Base-by-base conservation (phyloP, 2,329 filamentous ascomycete species). In the Bipolaris zeicola region DNA sequence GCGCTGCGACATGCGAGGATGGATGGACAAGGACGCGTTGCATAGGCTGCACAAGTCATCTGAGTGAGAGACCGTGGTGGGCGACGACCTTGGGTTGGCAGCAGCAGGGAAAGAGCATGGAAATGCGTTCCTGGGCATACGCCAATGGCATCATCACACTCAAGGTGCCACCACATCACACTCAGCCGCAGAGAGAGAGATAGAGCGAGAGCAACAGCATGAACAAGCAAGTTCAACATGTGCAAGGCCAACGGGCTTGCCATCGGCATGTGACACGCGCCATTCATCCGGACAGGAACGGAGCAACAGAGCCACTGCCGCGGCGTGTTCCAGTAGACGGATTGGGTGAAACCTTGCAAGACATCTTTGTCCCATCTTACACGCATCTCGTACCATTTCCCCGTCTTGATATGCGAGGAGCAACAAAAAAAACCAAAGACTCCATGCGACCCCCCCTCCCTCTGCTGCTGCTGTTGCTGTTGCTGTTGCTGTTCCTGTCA, bases 401-500 rank as follows among this genome's bases (percentile, higher is more conserved):
- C 26, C 26, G 31, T 38, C 37, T 37, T 16, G 36, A 38, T 39
- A 54, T 28, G 7, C 26, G 26, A 28, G 26, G 26, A 28, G 26
- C 26, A 10, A 28, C 8, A 28, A 28, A 10, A 28, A 26, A 28
- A 28, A 43, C 33, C 39, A 46, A 46, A 18, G 20, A 57, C 33
- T 49, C 43, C 52, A 50, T 24, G 22, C 6, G 1, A 2, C 41
- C 38, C 2, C 7, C 2, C 26, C 26, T 10, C 26, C 26, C 26
- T 28, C 8, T 28, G 6, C 24, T 24, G 24, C 26, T 26, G 16
- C 8, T 28, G 8, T 3, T 28, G 26, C 26, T 28, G 8, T 3
- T 28, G 26, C 26, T 28, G 26, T 10, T 10, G 26, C 38, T 50
- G 62, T 62, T 38, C 62, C 62, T 64, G 60, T 50, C 58, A 58